Evolutionary conservation across 768 basidiomycete species (phyloP).

Genomic region (Leccinum broughii): DNA sequence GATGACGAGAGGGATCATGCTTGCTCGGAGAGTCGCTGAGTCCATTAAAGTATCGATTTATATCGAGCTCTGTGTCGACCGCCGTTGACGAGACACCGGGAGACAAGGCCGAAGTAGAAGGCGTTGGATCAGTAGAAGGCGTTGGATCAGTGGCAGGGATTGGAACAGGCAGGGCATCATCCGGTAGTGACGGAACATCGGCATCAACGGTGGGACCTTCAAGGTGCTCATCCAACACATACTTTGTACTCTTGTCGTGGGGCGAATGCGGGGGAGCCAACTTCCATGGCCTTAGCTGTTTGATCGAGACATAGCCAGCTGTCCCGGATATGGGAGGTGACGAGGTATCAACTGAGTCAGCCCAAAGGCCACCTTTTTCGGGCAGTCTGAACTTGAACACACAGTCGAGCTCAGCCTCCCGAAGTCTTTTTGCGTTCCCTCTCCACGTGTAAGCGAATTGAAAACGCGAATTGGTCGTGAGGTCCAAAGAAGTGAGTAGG

Average conservation of each 20-base stretch:
- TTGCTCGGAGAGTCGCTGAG: conserved; percentile 25
- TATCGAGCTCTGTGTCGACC: conserved; percentile 24
- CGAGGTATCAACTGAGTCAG: neutral
- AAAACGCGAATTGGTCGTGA: conserved; percentile 26
- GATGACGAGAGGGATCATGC: conserved; percentile 1
- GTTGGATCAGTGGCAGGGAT: neutral
- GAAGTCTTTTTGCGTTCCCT: conserved; percentile 14
- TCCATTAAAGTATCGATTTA: conserved; percentile 31
- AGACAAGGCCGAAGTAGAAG: neutral
- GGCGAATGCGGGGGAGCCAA: conserved; percentile 4
- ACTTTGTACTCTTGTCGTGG: neutral
- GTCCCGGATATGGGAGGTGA: conserved; percentile 11
- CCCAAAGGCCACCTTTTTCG: conserved; percentile 6
- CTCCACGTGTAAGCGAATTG: conserved; percentile 24
- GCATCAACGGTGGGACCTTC: neutral
- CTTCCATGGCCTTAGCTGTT: conserved; percentile 19
- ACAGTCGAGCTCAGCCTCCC: conserved; percentile 9
- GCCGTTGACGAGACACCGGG: neutral
- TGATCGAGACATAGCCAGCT: conserved; percentile 9
- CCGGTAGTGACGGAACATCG: neutral
- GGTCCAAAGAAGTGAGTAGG: conserved; percentile 14
- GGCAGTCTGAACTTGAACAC: neutral
- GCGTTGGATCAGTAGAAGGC: neutral
- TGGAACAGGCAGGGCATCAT: neutral
- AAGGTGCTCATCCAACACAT: neutral